Base-by-base conservation (phyloP, 2,329 filamentous ascomycete genomes). In the Paraphoma chrysanthemicola region DNA sequence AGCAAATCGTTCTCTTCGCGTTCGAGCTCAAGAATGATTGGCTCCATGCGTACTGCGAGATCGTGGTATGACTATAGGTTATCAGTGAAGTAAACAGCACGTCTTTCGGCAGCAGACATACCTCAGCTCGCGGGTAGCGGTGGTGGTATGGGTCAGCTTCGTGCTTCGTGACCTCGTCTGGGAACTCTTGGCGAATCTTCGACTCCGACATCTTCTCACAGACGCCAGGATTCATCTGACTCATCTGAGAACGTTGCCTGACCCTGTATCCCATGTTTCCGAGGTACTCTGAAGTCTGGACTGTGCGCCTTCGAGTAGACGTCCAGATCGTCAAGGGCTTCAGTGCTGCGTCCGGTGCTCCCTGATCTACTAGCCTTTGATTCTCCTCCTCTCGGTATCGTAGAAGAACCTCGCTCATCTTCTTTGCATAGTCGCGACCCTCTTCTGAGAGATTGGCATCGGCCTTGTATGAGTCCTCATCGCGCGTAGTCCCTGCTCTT, bases 1-100 rank as follows among this genome's bases (percentile, higher is more conserved):
- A 99, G 85, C n/a, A 99, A 85, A 74, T 99, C 95, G 64, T 96
- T 96, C 69, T 97, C 92, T 79, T 99, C 95, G 43, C 95, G 89
- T 80, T 99, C 95, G 12, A 99, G 86, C 76, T 99, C 95, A 30
- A 99, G 86, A 71, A 99, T 99, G 70, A 99, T 97, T 41, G 95
- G 96, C 75, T 99, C 95, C 45, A 99, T 87, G 18, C 95, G 91
- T 57, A 99, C 95, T n/a, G 95, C 95, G 43, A 99, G 88, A 72
- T 99, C 95, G 75, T 99, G 95, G 77, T 99, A 99, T 8, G 94
- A 98, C 91, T 97, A 56, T 7, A 29, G 5, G 6, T 51, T 23
- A 47, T 77, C 53, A 77, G 68, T 44, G 45, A 7, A 14, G 10
- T 11, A n/a, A 6, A 11, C 6, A 38, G n/a, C 33, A 11, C n/a